A percentile compares a stretch with the other conserved stretches of the same genome.
phyloP scores from a whole-genome alignment of 2,329 filamentous ascomycete genomes.

The Fusarium aywerte region DNA sequence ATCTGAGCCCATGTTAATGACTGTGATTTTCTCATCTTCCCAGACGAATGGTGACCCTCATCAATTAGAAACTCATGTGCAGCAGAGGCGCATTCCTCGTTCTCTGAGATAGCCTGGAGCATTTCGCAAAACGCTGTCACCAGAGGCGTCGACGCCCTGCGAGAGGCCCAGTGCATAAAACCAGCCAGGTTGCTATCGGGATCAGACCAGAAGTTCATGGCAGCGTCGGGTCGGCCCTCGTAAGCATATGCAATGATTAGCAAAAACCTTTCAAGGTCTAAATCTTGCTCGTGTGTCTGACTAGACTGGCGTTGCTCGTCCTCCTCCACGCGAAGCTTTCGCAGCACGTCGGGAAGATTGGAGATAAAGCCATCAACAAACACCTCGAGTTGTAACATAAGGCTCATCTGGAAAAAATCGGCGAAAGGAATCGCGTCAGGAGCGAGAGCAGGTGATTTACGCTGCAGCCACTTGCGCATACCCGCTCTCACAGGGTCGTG shows the following conservation, averaged over 20 bases:
- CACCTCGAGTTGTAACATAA: conserved; percentile 84
- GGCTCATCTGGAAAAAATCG: conserved; percentile 73
- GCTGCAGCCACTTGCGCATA: conserved; percentile 83
- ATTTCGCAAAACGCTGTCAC: conserved; percentile 98
- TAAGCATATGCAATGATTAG: conserved; percentile 93
- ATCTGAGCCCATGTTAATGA: conserved; percentile 95
- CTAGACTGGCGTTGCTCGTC: conserved; percentile 83
- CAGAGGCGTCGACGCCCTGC: conserved; percentile 92
- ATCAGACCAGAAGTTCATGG: conserved; percentile 90
- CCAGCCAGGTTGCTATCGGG: conserved; percentile 92
- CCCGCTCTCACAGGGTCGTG: conserved; percentile 86
- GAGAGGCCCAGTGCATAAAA: conserved; percentile 97
- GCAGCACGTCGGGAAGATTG: conserved; percentile 91
- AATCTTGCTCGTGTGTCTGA: conserved; percentile 72
- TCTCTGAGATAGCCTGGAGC: conserved; percentile 86
- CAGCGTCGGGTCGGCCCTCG: conserved; percentile 84
- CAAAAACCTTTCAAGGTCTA: conserved; percentile 88
- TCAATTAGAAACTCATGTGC: conserved; percentile 92
- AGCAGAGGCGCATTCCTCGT: conserved; percentile 81
- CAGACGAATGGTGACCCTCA: conserved; percentile 77
- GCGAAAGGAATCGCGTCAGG: conserved; percentile 76
- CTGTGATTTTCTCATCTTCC: conserved; percentile 82
- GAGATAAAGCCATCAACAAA: conserved; percentile 95
- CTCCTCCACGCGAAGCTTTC: conserved; percentile 86
- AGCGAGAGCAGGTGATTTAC: conserved; percentile 77